Conservation (phyloP, 441 rosid species). For the Pelargonium cotyledonis region DNA sequence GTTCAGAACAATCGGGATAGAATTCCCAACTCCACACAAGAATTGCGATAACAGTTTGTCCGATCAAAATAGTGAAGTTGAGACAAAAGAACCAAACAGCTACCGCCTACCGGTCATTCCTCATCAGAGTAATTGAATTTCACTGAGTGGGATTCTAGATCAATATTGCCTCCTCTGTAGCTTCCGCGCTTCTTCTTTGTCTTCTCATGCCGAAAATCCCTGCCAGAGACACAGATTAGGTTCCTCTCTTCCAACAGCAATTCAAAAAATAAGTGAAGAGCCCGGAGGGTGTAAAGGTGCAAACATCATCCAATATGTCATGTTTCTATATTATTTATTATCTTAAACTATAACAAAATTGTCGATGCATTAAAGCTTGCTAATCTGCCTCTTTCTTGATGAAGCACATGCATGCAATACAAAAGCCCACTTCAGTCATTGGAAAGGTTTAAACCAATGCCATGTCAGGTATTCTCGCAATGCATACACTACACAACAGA, state of each 20-base stretch:
- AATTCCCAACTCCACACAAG: background rate
- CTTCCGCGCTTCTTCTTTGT: constrained; percentile 94
- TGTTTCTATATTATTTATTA: too few relatives aligned
- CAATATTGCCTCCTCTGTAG: constrained; percentile 93
- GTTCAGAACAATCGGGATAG: background rate
- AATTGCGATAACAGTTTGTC: background rate
- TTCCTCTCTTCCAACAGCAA: background rate
- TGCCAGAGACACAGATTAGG: constrained; percentile 19
- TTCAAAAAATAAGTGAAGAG: too few relatives aligned
- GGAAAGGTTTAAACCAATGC: too few relatives aligned
- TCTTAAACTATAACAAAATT: too few relatives aligned
- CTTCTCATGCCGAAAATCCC: constrained; percentile 94
- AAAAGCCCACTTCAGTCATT: too few relatives aligned
- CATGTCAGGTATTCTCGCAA: too few relatives aligned
- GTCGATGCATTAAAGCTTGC: too few relatives aligned
- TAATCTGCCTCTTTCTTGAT: too few relatives aligned
- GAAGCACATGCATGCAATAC: too few relatives aligned
- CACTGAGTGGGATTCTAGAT: constrained; percentile 67
- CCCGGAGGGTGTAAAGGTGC: too few relatives aligned
- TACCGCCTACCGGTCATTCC: constrained; percentile 30
- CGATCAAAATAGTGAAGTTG: background rate
- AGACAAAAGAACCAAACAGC: background rate
- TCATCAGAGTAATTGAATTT: constrained; percentile 85
- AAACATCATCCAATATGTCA: too few relatives aligned
- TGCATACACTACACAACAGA: too few relatives aligned